Conservation (phyloP, 1,284 basidiomycete species). For the Thecaphora frezii region DNA sequence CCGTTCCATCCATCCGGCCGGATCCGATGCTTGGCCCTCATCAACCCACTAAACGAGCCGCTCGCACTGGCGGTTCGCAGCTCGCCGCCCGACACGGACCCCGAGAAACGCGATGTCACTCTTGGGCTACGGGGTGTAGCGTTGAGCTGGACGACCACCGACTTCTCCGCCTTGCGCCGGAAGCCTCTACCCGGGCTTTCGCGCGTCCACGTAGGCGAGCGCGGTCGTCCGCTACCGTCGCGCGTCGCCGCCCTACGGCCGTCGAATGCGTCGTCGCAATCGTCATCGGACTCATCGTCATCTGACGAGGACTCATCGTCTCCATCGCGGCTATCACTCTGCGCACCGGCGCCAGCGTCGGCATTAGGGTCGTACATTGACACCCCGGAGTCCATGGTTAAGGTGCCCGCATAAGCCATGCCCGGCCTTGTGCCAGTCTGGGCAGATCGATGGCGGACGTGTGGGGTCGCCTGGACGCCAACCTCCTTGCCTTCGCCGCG, state of each 20-base stretch:
- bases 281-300: constrained; percentile 22
- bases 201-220: constrained; percentile 12
- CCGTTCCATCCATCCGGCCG: constrained; percentile 24
- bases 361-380: constrained; percentile 1
- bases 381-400: not conserved
- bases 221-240: not conserved
- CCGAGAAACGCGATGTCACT: constrained; percentile 11
- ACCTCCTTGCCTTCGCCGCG: not conserved
- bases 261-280: constrained; percentile 1
- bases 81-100: not conserved
- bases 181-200: constrained; percentile 24
- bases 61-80: not conserved
- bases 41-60: constrained; percentile 8
- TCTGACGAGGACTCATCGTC: constrained; percentile 44
- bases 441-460: not conserved
- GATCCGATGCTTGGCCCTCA: constrained; percentile 18
- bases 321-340: constrained; percentile 41
- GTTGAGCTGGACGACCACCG: constrained; percentile 18
- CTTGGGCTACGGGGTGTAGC: constrained; percentile 33
- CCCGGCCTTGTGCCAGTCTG: not conserved
- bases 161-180: constrained; percentile 32
- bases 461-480: not conserved
- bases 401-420: not conserved
- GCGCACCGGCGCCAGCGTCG: not conserved
- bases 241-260: not conserved